These are phyloP conservation scores for Entomortierella lignicola DNA, from an alignment of 192 early-diverging fungal genomes.

Conservation along the genomic window DNA sequence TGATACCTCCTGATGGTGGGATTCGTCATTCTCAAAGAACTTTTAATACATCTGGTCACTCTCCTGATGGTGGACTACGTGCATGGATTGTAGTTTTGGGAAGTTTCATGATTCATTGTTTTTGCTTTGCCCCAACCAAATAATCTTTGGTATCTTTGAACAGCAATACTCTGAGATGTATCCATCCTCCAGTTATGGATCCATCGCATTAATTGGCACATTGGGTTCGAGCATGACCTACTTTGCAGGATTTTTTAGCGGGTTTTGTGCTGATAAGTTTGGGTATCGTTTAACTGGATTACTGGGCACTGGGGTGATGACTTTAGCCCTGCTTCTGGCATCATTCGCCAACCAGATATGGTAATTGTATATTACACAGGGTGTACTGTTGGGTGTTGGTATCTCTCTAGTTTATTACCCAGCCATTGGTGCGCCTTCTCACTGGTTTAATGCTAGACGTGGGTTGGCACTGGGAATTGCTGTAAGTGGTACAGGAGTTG, in stretches of 20 bases:
- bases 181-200: constrained; percentile 39
- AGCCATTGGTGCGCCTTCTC: background rate
- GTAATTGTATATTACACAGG: constrained; percentile 22
- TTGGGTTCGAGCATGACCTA: constrained; percentile 33
- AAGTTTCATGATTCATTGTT: constrained; percentile 51
- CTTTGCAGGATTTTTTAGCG: constrained; percentile 37
- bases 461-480: constrained; percentile 19
- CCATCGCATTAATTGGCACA: constrained; percentile 47
- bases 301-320: constrained; percentile 60
- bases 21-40: no score
- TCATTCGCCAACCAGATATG: constrained; percentile 56
- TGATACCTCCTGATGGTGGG: no score
- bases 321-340: constrained; percentile 56
- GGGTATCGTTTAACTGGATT: constrained; percentile 61
- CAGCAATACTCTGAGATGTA: constrained; percentile 47
- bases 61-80: constrained; percentile 54
- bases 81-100: constrained; percentile 59
- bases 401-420: background rate
- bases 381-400: constrained; percentile 11
- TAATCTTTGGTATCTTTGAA: constrained; percentile 59
- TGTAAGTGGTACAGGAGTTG: constrained; percentile 6
- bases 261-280: constrained; percentile 53
- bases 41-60: no score
- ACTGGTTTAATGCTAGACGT: constrained; percentile 1
- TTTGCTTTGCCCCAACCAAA: constrained; percentile 52